Evolutionary conservation across 805 yeast species (phyloP), one percentile per base, ranked within the genome.

Genomic region (Metschnikowia lunata): DNA sequence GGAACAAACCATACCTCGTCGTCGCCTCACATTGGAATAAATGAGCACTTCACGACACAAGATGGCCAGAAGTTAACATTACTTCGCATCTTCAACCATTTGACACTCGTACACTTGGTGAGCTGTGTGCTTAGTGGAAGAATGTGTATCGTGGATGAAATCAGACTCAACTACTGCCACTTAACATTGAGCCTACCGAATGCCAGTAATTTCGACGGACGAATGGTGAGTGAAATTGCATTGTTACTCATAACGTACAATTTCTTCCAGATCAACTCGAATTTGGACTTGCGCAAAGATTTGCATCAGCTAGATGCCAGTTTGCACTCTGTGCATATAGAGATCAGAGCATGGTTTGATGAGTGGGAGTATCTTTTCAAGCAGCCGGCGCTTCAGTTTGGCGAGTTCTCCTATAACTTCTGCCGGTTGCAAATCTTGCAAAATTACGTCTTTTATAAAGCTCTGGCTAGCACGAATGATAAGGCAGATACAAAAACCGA

Each of bases 151-250:
- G 60, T 84, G 7, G 88, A 83, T 56, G 81, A 76, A 46, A 66
- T 75, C 23, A 66, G 88, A 33, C 59, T 83, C 36, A 79, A 78
- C 46, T 75, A 78, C 46, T 80, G 87, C 48, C 71, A 80, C 8
- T 72, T 78, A 15, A 75, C 83, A 1, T 63, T 82, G 39, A 78
- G 80, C 33, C 61, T 79, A 32, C 69, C 81, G 5, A 68, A 77
- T 30, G 78, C 89, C 2, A 83, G 89, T 6, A 83, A 84, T 56
- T 86, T 85, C 59, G 95, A 86, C 58, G 88, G 86, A n/a, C 64
- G 93, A 46, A 83, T 86, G 79, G 82, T 85, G 7, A 82, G 88
- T 34, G 95, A 86, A 60, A 79, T 84, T 40, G 76, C 81, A 14
- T 69, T 84, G 9, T 78, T 82, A 42, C 59, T 77, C 13, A 71